Evolutionary conservation across 148 eudicot genomes (phyloP), one percentile per base, ranked within the genome.

Genomic region (Polygonum aviculare): DNA sequence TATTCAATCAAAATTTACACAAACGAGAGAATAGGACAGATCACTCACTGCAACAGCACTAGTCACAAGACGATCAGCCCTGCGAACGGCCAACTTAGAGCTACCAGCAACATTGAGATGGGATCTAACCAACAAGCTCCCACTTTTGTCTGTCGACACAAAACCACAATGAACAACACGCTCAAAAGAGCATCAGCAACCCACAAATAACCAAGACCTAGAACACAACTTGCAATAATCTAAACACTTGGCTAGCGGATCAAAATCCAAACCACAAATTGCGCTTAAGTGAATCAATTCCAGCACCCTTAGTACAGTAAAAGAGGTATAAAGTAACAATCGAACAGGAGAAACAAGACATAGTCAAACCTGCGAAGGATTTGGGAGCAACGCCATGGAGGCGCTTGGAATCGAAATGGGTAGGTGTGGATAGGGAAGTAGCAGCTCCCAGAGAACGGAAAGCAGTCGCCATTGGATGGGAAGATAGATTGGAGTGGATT

Each of bases 1-100:
- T 40, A 36, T 7, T 16, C 38, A 16, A 67, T 35, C 44, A 19
- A 14, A 12, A 47, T 39, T 6, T 19, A 40, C 31, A 38, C 35
- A 52, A 35, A n/a, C 9, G 36, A 49, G 75, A 59, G 11, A 10
- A 62, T 50, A 75, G 49, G 1, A 36, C 15, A 74, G 44, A 78
- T 26, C 48, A 84, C 84, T 88, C 79, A 92, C 97, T 19, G 88
- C 87, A 81, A 90, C 93, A 48, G 95, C 95, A 74, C 86, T 83
- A 31, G 90, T 75, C 22, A 84, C 77, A 75, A 87, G 51, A 74
- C 75, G 83, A 22, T 72, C 83, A 44, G 55, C 78, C 80, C 81
- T 85, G 65, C 82, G 81, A 31, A 19, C 74, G 19, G 74, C 49
- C 2, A 76, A 26, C 22, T 76, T 84, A 57, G 81, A 81, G 51